Evolutionary conservation across 805 yeast species (phyloP).

Genomic region (Scheffersomyces amazonensis): DNA sequence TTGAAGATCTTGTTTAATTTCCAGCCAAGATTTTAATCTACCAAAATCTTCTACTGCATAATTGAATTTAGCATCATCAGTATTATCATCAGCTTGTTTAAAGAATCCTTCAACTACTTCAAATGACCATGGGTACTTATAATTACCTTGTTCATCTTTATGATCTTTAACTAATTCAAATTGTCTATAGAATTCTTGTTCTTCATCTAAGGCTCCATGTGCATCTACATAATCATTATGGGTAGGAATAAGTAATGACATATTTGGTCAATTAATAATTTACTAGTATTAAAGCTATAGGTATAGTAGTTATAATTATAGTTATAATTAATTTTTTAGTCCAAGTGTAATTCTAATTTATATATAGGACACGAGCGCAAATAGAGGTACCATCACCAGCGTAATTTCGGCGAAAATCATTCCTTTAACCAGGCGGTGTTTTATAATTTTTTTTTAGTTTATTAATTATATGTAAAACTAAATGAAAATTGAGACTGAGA

Average conservation of each 20-base stretch:
- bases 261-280: no score
- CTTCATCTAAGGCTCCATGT: constrained; percentile 19
- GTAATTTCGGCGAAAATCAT: no score
- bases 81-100: constrained; percentile 42
- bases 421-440: no score
- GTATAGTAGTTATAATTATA: no score
- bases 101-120: constrained; percentile 50
- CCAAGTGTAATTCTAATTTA: no score
- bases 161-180: constrained; percentile 9
- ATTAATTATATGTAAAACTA: no score
- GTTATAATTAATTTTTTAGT: no score
- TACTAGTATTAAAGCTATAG: no score
- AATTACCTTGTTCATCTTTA: constrained; percentile 17
- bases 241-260: constrained; percentile 30
- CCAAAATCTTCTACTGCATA: constrained; percentile 45
- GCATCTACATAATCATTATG: constrained; percentile 30
- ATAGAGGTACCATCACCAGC: no score
- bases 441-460: no score
- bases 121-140: constrained; percentile 42
- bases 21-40: constrained; percentile 38
- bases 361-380: no score
- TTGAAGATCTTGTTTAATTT: constrained; percentile 26
- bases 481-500: no score
- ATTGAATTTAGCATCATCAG: constrained; percentile 48
- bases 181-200: constrained; percentile 9